A percentile compares a stretch with the other conserved stretches of the same genome.
Conservation (phyloP, 2,329 filamentous ascomycete genomes). For the Aspergillus fijiensis region DNA sequence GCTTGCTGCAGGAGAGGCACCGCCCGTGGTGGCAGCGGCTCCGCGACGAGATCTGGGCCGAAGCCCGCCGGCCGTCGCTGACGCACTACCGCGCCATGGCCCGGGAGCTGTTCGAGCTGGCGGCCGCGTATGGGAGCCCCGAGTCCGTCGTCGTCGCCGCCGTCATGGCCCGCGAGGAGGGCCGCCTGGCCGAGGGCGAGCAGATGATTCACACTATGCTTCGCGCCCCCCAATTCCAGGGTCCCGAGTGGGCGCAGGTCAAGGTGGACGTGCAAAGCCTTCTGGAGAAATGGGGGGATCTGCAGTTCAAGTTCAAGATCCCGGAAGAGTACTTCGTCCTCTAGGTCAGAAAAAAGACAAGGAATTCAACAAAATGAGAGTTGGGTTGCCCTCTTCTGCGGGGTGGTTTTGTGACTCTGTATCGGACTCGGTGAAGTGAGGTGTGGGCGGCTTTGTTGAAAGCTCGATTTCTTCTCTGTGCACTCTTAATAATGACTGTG, state of each 20-base stretch:
- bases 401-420: too few species aligned
- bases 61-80: slow-evolving; percentile 11
- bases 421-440: too few species aligned
- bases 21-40: not conserved
- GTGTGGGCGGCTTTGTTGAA: too few species aligned
- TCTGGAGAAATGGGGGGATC: slow-evolving; percentile 23
- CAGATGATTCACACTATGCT: not conserved
- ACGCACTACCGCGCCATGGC: slow-evolving; percentile 30
- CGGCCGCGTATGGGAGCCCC: slow-evolving; percentile 18
- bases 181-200: slow-evolving; percentile 2
- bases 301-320: slow-evolving; percentile 16
- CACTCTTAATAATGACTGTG: too few species aligned
- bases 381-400: too few species aligned
- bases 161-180: slow-evolving; percentile 31
- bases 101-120: slow-evolving; percentile 37
- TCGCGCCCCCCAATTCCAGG: not conserved
- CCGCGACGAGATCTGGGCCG: too few species aligned
- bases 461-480: too few species aligned
- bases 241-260: not conserved
- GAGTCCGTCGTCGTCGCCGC: slow-evolving; percentile 30
- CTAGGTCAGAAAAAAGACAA: not conserved
- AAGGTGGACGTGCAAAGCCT: not conserved
- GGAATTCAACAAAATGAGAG: too few species aligned
- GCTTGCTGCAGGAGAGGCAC: not conserved
- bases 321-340: slow-evolving; percentile 4